phyloP scores from a whole-genome alignment of 148 eudicot genomes.

The Beta vulgaris region DNA sequence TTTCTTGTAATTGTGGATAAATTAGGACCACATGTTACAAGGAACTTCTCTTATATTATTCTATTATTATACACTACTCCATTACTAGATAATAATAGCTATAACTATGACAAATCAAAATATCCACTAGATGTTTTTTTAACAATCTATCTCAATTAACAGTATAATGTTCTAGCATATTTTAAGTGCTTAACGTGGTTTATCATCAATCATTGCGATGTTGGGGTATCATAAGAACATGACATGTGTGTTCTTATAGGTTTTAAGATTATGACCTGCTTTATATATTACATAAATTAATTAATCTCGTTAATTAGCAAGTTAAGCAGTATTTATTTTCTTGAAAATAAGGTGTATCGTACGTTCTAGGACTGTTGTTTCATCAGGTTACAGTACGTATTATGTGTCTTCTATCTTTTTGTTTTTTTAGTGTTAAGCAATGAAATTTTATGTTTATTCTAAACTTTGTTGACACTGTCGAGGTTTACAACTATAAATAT shows the following conservation, averaged over 20 bases:
- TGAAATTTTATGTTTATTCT: too few relatives aligned
- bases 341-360: slow-evolving; percentile 10
- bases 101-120: too few relatives aligned
- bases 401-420: background rate
- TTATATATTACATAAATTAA: background rate
- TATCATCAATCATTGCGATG: background rate
- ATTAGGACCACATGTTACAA: slow-evolving; percentile 6
- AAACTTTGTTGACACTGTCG: too few relatives aligned
- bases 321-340: slow-evolving; percentile 20
- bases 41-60: background rate
- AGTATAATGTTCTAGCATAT: background rate
- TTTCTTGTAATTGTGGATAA: slow-evolving; percentile 17
- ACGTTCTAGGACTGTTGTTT: background rate
- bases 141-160: background rate
- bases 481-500: too few relatives aligned
- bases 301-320: slow-evolving; percentile 9
- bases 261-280: slow-evolving; percentile 25
- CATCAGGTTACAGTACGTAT: background rate
- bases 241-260: slow-evolving; percentile 21
- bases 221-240: slow-evolving; percentile 21
- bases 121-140: too few relatives aligned
- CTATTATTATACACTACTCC: too few relatives aligned
- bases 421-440: too few relatives aligned
- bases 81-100: too few relatives aligned
- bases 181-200: slow-evolving; percentile 10